These are phyloP conservation scores for Clarkia xantiana DNA, from an alignment of 345 rosid genomes.

Conservation along the genomic window DNA sequence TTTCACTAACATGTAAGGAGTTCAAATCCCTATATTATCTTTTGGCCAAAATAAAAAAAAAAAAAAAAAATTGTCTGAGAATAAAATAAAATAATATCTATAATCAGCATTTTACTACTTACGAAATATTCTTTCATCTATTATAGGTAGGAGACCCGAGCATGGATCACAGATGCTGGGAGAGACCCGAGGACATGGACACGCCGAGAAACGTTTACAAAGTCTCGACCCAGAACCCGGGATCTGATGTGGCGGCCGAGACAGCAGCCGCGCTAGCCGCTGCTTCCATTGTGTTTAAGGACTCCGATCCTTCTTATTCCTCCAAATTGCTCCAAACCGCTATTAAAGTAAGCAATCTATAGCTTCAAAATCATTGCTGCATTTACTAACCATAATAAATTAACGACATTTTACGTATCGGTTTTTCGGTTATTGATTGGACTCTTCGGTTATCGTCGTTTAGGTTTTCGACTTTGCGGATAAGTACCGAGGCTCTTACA, in stretches of 20 bases:
- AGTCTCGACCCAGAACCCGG: conserved; percentile 43
- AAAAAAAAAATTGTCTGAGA: no score
- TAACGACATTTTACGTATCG: no score
- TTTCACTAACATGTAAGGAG: no score
- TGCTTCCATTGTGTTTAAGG: conserved; percentile 56
- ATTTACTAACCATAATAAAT: background rate
- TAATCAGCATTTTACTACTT: no score
- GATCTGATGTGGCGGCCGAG: conserved; percentile 73
- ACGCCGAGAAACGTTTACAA: conserved; percentile 52
- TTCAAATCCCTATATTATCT: no score
- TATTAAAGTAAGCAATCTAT: conserved; percentile 18
- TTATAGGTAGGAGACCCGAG: conserved; percentile 71
- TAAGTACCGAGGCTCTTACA: conserved; percentile 49
- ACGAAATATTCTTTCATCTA: no score
- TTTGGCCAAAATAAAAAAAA: no score
- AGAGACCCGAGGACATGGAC: conserved; percentile 78
- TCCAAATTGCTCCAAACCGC: conserved; percentile 38
- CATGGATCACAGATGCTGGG: conserved; percentile 60
- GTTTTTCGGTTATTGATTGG: no score
- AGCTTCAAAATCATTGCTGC: background rate
- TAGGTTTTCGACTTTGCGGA: conserved; percentile 65
- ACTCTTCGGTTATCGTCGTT: conserved; percentile 5
- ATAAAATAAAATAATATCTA: no score
- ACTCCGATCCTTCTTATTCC: conserved; percentile 51
- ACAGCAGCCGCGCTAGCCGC: conserved; percentile 73